phyloP scores from a whole-genome alignment of 345 rosid species.

The Populus pruinosa region DNA sequence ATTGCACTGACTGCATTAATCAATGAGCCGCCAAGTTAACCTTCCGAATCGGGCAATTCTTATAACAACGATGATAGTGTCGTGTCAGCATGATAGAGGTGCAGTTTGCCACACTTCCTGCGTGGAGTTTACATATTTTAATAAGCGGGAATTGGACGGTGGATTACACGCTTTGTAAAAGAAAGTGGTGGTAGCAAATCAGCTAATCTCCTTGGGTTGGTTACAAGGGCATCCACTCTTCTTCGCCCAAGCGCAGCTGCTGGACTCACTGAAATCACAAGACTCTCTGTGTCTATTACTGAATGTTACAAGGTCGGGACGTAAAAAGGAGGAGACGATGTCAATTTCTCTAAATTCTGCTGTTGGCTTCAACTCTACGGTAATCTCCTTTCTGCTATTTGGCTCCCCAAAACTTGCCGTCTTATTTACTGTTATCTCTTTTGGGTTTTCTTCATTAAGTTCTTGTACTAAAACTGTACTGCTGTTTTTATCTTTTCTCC shows the following conservation, averaged over 20 bases:
- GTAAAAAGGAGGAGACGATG: constrained; percentile 19
- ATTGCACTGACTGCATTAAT: too few species aligned
- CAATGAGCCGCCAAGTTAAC: too few species aligned
- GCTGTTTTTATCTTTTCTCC: too few species aligned
- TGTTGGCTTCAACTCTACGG: constrained; percentile 33
- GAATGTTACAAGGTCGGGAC: constrained; percentile 19
- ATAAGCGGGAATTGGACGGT: constrained; percentile 17
- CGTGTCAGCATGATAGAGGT: constrained; percentile 28
- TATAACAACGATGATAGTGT: too few species aligned
- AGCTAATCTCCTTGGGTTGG: not conserved
- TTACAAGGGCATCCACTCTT: not conserved
- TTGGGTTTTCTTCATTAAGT: not conserved
- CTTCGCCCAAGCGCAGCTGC: constrained; percentile 8
- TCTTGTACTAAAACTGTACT: too few species aligned
- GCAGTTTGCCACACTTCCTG: constrained; percentile 44
- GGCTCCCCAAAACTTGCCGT: not conserved
- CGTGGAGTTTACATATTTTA: not conserved
- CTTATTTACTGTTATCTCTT: not conserved
- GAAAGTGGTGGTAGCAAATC: not conserved
- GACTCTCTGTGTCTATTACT: not conserved
- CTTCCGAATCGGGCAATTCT: too few species aligned
- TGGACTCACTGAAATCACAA: not conserved
- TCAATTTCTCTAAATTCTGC: constrained; percentile 38
- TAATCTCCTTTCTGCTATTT: constrained; percentile 4
- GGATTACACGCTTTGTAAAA: not conserved